Percentiles rank a stretch among this genome's conserved stretches.
phyloP scores from a whole-genome alignment of 2,329 filamentous ascomycete genomes.

The Raffaelea albimanens region DNA sequence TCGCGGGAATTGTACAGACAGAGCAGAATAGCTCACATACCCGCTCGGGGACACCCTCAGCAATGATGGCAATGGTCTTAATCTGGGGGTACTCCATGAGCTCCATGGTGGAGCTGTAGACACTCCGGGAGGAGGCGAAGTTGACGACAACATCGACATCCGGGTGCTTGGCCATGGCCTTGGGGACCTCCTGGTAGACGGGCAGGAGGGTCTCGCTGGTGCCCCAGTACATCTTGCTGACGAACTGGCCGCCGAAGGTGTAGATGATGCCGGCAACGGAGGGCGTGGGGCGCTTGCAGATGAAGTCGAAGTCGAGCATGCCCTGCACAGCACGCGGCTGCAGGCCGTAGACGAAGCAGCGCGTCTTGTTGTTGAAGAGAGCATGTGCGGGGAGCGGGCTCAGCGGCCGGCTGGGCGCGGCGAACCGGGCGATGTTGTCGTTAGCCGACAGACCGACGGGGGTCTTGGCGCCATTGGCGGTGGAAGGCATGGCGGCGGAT shows the following conservation, averaged over 20 bases:
- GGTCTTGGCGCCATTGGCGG: conserved; percentile 34
- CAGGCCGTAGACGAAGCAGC: conserved; percentile 99
- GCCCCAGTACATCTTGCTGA: conserved; percentile 99
- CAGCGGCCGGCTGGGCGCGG: conserved; percentile 81
- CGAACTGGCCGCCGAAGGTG: conserved; percentile 98
- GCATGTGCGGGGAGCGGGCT: conserved; percentile 82
- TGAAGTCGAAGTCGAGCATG: conserved; percentile 99
- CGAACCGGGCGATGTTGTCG: conserved; percentile 97
- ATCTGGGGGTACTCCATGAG: conserved; percentile 95
- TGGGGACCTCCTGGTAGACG: conserved; percentile 89
- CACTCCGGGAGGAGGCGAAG: conserved; percentile 97
- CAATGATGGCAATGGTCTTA: conserved; percentile 98
- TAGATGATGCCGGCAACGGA: conserved; percentile 99
- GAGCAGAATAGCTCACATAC: conserved; percentile 44
- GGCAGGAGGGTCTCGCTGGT: conserved; percentile 98
- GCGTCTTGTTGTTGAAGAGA: conserved; percentile 98
- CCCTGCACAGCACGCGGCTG: conserved; percentile 88
- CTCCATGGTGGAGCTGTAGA: conserved; percentile 98
- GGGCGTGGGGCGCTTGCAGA: conserved; percentile 95
- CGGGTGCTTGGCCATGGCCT: conserved; percentile 91
- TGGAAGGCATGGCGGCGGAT: conserved; percentile 39
- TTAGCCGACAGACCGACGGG: conserved; percentile 63
- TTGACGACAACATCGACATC: conserved; percentile 98
- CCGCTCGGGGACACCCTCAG: conserved; percentile 96
- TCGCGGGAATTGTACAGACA: too few species aligned